These are phyloP conservation scores for Persicaria tinctoria DNA, from an alignment of 148 eudicot species.

Conservation along the genomic window DNA sequence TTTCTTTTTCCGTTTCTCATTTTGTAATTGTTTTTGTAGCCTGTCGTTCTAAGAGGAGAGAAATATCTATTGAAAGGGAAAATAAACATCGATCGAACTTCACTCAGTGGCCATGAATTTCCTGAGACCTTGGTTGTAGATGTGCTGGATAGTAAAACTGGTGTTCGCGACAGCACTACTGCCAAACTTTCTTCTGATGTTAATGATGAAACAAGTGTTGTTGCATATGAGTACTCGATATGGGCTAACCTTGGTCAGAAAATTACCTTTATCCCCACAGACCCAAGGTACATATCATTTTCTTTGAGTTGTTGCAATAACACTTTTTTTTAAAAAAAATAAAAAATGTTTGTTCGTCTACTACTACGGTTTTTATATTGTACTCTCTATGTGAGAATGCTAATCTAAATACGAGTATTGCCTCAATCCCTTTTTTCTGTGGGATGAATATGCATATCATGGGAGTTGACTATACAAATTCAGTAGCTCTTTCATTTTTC, in stretches of 20 bases:
- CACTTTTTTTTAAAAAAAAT: background rate
- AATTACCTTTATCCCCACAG: conserved; percentile 59
- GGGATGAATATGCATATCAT: conserved; percentile 8
- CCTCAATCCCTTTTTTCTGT: background rate
- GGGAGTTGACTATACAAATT: background rate
- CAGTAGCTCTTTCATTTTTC: background rate
- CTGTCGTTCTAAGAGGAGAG: conserved; percentile 70
- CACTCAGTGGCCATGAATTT: conserved; percentile 28
- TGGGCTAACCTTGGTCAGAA: conserved; percentile 84
- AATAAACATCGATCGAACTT: conserved; percentile 49
- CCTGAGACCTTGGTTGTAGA: conserved; percentile 54
- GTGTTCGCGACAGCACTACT: conserved; percentile 31
- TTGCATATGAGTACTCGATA: conserved; percentile 57
- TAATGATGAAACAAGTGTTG: conserved; percentile 36
- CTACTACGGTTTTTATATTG: background rate
- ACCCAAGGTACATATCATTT: conserved; percentile 44
- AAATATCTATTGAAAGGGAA: conserved; percentile 74
- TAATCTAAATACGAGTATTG: background rate
- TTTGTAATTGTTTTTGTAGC: conserved; percentile 36
- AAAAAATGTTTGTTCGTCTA: background rate
- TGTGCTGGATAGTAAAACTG: conserved; percentile 41
- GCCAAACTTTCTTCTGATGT: conserved; percentile 43
- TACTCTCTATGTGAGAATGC: background rate
- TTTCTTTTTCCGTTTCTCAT: conserved; percentile 11
- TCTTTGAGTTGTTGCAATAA: conserved; percentile 1